phyloP scores from a whole-genome alignment of 495 filamentous ascomycete genomes.

The Penicillium alfredii region DNA sequence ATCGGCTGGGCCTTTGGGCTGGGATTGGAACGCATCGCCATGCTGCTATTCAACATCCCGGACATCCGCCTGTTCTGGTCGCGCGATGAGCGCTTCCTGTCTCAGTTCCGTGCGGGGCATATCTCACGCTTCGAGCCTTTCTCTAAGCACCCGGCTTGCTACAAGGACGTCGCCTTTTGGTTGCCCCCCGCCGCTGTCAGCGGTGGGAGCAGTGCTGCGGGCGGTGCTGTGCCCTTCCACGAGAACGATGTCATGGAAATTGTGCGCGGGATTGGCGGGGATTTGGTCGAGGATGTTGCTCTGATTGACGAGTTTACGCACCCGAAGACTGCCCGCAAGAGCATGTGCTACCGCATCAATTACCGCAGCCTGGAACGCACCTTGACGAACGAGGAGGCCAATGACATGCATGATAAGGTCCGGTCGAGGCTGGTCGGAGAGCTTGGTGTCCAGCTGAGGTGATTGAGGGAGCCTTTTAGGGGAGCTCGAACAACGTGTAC shows the following conservation, averaged over 20 bases:
- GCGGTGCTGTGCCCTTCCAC: conserved; percentile 57
- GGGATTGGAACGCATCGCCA: conserved; percentile 88
- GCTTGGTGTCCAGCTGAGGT: conserved; percentile 79
- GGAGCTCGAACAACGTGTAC: too few relatives aligned
- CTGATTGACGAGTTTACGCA: conserved; percentile 82
- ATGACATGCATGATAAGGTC: conserved; percentile 67
- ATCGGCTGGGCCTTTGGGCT: conserved; percentile 95
- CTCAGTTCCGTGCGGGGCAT: conserved; percentile 66
- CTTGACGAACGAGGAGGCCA: conserved; percentile 72
- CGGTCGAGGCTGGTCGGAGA: conserved; percentile 53
- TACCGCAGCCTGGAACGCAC: conserved; percentile 88
- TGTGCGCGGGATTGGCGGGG: conserved; percentile 70
- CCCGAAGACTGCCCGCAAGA: conserved; percentile 76
- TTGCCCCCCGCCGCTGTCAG: conserved; percentile 46
- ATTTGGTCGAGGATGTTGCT: conserved; percentile 79
- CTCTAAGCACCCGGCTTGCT: conserved; percentile 80
- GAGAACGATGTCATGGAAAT: conserved; percentile 98
- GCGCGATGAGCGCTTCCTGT: conserved; percentile 69
- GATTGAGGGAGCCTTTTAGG: too few relatives aligned
- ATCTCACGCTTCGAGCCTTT: conserved; percentile 75
- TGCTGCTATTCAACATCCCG: conserved; percentile 91
- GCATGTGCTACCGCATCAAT: conserved; percentile 86
- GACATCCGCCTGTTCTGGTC: conserved; percentile 99
- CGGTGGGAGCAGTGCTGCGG: conserved; percentile 44
- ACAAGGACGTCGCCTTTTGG: conserved; percentile 95